Evolutionary conservation across 495 filamentous ascomycete genomes (phyloP).

Genomic region (Apodospora peruviana): DNA sequence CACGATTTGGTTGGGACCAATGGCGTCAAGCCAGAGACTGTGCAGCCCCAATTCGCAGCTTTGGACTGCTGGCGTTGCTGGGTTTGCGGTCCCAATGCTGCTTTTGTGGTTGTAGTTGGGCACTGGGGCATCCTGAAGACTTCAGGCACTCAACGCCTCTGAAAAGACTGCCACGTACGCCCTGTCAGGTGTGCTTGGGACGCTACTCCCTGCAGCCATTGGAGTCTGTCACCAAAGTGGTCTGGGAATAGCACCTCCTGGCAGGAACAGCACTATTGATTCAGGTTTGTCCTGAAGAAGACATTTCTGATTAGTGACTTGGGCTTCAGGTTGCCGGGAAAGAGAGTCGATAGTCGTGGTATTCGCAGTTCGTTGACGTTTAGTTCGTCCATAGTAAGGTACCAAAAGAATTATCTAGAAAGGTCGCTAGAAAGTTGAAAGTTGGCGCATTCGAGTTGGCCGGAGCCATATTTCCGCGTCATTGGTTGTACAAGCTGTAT

Average conservation of each 20-base stretch:
- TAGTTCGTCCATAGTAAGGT: background rate
- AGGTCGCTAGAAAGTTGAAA: background rate
- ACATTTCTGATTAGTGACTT: background rate
- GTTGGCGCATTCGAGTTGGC: background rate
- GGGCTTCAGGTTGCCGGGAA: background rate
- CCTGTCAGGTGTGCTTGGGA: constrained; percentile 6
- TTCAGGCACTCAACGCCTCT: constrained; percentile 8
- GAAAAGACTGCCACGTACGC: constrained; percentile 19
- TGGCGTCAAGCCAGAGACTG: background rate
- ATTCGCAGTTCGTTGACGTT: background rate
- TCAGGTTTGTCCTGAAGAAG: background rate
- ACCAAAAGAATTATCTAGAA: background rate
- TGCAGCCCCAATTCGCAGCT: constrained; percentile 8
- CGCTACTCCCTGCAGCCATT: constrained; percentile 7
- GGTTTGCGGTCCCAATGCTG: background rate
- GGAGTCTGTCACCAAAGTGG: constrained; percentile 3
- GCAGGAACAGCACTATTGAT: background rate
- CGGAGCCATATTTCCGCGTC: background rate
- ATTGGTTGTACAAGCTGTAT: background rate
- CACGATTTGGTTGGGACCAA: constrained; percentile 7
- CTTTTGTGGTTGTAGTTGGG: constrained; percentile 17
- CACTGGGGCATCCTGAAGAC: constrained; percentile 16
- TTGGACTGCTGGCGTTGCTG: constrained; percentile 1
- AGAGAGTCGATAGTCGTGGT: background rate
- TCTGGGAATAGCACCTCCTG: constrained; percentile 10